Evolutionary conservation across 1,284 basidiomycete species (phyloP).

Genomic region (Marasmius tenuissimus): DNA sequence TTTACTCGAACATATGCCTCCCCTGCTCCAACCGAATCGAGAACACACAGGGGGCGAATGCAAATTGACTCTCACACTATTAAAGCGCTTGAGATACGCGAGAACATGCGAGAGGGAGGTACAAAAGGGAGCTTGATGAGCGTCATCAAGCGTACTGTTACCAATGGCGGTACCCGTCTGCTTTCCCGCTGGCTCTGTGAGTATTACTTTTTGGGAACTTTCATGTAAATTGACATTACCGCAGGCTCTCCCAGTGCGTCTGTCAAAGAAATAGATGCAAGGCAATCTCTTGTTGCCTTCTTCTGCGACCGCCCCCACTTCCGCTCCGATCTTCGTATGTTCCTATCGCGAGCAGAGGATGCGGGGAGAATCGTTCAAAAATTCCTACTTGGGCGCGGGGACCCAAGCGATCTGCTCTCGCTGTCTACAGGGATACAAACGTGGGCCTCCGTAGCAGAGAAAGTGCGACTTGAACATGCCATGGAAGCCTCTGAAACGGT

Average conservation of each 20-base stretch:
- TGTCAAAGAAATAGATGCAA: slow-evolving; percentile 66
- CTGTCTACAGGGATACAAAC: slow-evolving; percentile 60
- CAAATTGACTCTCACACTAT: slow-evolving; percentile 91
- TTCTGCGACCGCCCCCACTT: slow-evolving; percentile 68
- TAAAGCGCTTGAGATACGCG: slow-evolving; percentile 85
- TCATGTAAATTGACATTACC: slow-evolving; percentile 7
- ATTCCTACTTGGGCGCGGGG: slow-evolving; percentile 72
- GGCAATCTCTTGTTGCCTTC: slow-evolving; percentile 80
- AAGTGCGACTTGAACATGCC: slow-evolving; percentile 54
- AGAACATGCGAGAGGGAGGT: slow-evolving; percentile 75
- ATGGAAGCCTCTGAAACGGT: slow-evolving; percentile 46
- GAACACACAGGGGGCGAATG: slow-evolving; percentile 68
- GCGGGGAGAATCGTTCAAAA: slow-evolving; percentile 78
- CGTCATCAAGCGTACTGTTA: slow-evolving; percentile 78
- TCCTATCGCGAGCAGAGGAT: slow-evolving; percentile 68
- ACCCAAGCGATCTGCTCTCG: slow-evolving; percentile 62
- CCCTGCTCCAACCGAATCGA: slow-evolving; percentile 56
- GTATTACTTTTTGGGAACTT: not conserved
- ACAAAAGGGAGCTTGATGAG: slow-evolving; percentile 76
- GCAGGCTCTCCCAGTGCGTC: slow-evolving; percentile 87
- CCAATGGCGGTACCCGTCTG: slow-evolving; percentile 78
- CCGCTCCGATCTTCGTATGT: slow-evolving; percentile 63
- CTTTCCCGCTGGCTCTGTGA: slow-evolving; percentile 76
- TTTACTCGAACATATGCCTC: slow-evolving; percentile 80
- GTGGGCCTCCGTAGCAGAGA: slow-evolving; percentile 53